Evolutionary conservation across 139 green algal genomes (phyloP), one percentile per base, ranked within the genome.

Genomic region (Micractinium conductrix): DNA sequence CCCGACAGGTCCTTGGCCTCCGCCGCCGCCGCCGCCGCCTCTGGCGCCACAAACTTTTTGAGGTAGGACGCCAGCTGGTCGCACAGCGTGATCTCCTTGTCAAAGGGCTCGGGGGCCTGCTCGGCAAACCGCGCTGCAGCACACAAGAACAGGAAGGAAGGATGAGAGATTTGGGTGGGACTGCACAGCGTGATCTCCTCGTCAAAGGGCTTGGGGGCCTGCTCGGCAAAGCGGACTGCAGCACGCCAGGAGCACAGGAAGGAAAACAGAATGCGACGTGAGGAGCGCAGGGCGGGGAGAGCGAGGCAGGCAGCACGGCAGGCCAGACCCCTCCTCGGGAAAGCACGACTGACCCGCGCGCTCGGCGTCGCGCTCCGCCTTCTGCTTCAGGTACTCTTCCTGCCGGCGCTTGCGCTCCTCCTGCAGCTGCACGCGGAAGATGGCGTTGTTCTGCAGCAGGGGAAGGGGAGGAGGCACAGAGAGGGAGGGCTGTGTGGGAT

Each of bases 51-150:
- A 83, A 79, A 90, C 58, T 85, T 84, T 53, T 16, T 9, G 65
- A 90, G 55, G 75, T 90, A 90, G 37, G 40, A 19, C 17, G 72
- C 26, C 67, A 90, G 81, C 75, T 90, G 86, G 22, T 90, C 86
- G 78, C 82, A 87, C 48, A 86, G 81, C 35, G 74, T 88, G 22
- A 90, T 42, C 67, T 90, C 82, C 50, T 83, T 65, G 65, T 86
- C 69, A 80, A 84, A 90, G 30, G 87, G 87, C 78, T 90, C 87
- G 38, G 82, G 82, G 53, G 55, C 43, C 65, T 86, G 71, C 48
- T 90, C 87, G 24, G 78, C 81, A 2, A 67, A 33, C 42, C 78
- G 68, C 12, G 69, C 80, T 79, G 80, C 76, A 43, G 38, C 5
- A 21, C 8, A 62, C 19, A 21, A 16, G 53, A 62, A n/a, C n/a